Percentiles rank a stretch among this genome's conserved stretches.
phyloP scores from a whole-genome alignment of 306 rosid genomes.

The Comarum palustre region DNA sequence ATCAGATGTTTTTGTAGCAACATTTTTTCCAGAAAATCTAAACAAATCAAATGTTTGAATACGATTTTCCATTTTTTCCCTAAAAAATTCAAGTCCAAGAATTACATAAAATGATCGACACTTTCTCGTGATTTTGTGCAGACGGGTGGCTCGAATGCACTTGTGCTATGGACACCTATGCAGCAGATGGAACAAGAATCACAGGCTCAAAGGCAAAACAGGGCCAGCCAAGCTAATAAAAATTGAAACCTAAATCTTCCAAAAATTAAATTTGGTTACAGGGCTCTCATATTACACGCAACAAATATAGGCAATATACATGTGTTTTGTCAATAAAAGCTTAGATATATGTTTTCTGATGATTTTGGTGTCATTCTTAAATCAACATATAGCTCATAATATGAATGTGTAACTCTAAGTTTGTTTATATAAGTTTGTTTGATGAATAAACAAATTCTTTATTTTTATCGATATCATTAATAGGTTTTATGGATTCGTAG shows the following conservation, averaged over 20 bases:
- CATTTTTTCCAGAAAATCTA: not conserved
- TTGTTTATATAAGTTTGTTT: too few relatives aligned
- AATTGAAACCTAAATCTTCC: not conserved
- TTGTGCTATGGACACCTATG: constrained; percentile 23
- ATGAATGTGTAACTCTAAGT: too few relatives aligned
- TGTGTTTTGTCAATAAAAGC: not conserved
- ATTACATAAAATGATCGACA: constrained; percentile 12
- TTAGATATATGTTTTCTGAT: not conserved
- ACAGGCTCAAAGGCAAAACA: constrained; percentile 6
- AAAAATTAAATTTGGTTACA: constrained; percentile 10
- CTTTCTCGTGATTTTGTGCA: constrained; percentile 12
- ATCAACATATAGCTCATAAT: not conserved
- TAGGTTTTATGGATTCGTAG: too few relatives aligned
- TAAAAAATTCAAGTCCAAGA: not conserved
- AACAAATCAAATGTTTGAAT: not conserved
- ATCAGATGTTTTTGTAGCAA: constrained; percentile 7
- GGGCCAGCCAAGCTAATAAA: not conserved
- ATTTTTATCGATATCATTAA: too few relatives aligned
- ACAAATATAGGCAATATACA: not conserved
- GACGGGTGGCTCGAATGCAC: constrained; percentile 16
- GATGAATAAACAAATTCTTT: too few relatives aligned
- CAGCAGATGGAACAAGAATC: constrained; percentile 14
- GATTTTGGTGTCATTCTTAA: not conserved
- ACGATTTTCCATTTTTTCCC: not conserved
- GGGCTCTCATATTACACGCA: constrained; percentile 6